Percentiles rank a stretch among this genome's conserved stretches.
These are phyloP conservation scores for Chionographis japonica DNA, from an alignment of 106 monocot genomes.

Conservation along the genomic window DNA sequence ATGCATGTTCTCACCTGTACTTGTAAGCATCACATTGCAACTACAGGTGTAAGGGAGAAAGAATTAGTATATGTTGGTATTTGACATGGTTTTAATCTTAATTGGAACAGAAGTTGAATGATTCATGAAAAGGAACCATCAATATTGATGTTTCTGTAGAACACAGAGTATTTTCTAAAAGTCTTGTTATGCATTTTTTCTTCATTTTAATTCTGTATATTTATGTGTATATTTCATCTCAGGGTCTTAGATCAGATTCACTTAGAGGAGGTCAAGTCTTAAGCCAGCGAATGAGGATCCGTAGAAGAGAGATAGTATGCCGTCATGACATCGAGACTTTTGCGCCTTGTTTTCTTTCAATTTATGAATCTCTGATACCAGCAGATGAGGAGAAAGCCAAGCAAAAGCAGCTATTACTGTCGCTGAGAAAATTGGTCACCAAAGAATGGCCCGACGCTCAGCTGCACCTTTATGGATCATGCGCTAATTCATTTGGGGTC, in stretches of 20 bases:
- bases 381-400: slow-evolving; percentile 72
- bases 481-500: slow-evolving; percentile 93
- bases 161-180: background rate
- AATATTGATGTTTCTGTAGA: background rate
- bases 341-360: slow-evolving; percentile 49
- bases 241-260: slow-evolving; percentile 76
- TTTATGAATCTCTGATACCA: slow-evolving; percentile 77
- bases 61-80: too few relatives aligned
- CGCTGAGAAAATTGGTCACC: slow-evolving; percentile 49
- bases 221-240: background rate
- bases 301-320: slow-evolving; percentile 44
- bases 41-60: too few relatives aligned
- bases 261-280: slow-evolving; percentile 75
- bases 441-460: slow-evolving; percentile 85
- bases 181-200: background rate
- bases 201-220: background rate
- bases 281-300: slow-evolving; percentile 63
- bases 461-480: slow-evolving; percentile 88
- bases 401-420: slow-evolving; percentile 59
- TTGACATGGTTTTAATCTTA: too few relatives aligned
- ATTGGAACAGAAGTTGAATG: too few relatives aligned
- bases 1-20: too few relatives aligned
- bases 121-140: too few relatives aligned
- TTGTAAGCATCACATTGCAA: too few relatives aligned
- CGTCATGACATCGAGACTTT: slow-evolving; percentile 60